These are phyloP conservation scores for Hypoxylon perforatum DNA, from an alignment of 495 filamentous ascomycete genomes.

Conservation along the genomic window DNA sequence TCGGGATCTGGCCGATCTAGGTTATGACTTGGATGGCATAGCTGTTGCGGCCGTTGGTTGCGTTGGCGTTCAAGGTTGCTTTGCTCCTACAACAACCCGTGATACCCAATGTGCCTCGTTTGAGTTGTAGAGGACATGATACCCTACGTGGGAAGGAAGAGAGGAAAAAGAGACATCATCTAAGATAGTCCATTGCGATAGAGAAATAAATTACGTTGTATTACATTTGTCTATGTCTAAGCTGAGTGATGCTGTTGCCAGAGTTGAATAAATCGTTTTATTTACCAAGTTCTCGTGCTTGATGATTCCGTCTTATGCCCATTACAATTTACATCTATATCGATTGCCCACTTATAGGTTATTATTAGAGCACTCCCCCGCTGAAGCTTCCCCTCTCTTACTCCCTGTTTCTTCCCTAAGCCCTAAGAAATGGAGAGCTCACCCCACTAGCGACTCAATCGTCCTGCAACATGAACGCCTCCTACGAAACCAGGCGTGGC, in stretches of 20 bases:
- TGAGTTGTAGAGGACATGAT: conserved; percentile 33
- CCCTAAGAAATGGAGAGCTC: neutral
- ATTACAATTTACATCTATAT: neutral
- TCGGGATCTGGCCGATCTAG: conserved; percentile 15
- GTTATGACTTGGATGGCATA: conserved; percentile 26
- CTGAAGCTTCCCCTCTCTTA: neutral
- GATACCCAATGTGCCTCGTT: conserved; percentile 34
- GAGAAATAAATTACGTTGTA: conserved; percentile 26
- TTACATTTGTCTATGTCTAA: neutral
- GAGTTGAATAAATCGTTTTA: neutral
- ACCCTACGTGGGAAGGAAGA: conserved; percentile 29
- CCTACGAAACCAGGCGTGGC: conserved; percentile 27
- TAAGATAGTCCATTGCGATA: conserved; percentile 24
- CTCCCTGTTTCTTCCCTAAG: neutral
- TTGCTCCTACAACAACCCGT: conserved; percentile 31
- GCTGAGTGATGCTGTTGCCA: neutral
- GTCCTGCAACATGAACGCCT: conserved; percentile 16
- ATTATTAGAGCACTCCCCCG: conserved; percentile 6
- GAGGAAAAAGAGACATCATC: conserved; percentile 9
- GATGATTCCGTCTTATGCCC: neutral
- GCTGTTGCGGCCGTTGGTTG: conserved; percentile 15
- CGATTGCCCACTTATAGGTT: neutral
- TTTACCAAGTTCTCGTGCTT: neutral
- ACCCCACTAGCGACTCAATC: conserved; percentile 14
- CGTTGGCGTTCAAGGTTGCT: conserved; percentile 39